Conservation (phyloP, 805 yeast species). For the Zygotorulaspora chibaensis region DNA sequence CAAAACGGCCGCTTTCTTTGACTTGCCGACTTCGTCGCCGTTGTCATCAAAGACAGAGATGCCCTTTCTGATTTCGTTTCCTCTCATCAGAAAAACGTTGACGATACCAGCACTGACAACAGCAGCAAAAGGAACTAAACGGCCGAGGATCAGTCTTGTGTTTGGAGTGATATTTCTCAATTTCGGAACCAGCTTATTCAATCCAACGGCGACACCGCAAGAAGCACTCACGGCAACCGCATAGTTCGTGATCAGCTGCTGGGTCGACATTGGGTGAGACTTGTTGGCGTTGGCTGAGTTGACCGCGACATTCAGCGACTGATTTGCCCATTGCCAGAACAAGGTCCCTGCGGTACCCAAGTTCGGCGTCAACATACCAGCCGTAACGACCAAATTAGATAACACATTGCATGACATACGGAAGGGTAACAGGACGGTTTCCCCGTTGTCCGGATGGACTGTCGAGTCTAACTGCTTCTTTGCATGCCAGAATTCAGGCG, state of each 20-base stretch:
- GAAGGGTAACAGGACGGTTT: conserved; percentile 86
- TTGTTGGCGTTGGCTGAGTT: conserved; percentile 96
- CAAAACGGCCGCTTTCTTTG: conserved; percentile 79
- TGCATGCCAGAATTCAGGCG: conserved; percentile 84
- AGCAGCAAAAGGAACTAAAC: conserved; percentile 97
- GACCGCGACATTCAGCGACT: conserved; percentile 92
- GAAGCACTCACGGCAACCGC: conserved; percentile 89
- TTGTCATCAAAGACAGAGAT: conserved; percentile 66
- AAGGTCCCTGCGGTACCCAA: conserved; percentile 85
- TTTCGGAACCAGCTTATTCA: conserved; percentile 86
- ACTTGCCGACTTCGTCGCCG: conserved; percentile 62
- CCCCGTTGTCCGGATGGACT: conserved; percentile 95
- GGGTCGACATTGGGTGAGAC: conserved; percentile 80
- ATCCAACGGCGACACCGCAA: conserved; percentile 91
- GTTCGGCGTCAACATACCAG: conserved; percentile 96
- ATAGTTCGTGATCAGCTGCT: conserved; percentile 75
- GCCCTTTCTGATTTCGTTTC: conserved; percentile 87
- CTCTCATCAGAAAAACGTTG: conserved; percentile 94
- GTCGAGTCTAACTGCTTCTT: conserved; percentile 86
- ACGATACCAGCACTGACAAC: conserved; percentile 96
- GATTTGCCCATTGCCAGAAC: conserved; percentile 98
- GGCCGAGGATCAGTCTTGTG: conserved; percentile 67
- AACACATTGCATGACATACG: conserved; percentile 96
- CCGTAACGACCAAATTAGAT: conserved; percentile 90
- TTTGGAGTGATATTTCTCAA: conserved; percentile 64